phyloP scores from a whole-genome alignment of 257 asterid species.

The Plantago major region DNA sequence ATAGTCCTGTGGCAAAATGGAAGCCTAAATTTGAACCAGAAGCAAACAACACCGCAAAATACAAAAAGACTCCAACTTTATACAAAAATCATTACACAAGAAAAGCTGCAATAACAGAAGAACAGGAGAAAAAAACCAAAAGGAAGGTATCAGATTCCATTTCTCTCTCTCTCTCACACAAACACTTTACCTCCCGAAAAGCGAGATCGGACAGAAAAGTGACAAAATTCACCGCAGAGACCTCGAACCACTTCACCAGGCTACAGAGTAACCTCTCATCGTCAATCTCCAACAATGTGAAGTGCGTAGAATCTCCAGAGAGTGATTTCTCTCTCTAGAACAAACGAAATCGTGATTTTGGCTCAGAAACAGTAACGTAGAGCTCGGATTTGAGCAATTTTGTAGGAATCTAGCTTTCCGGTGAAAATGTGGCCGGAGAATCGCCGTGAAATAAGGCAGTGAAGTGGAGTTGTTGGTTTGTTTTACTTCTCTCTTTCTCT shows the following conservation, averaged over 20 bases:
- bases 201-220: slow-evolving; percentile 47
- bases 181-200: slow-evolving; percentile 36
- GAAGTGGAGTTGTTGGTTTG: slow-evolving; percentile 16
- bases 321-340: not conserved
- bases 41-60: slow-evolving; percentile 18
- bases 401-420: slow-evolving; percentile 21
- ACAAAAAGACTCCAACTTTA: slow-evolving; percentile 23
- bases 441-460: slow-evolving; percentile 24
- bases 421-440: slow-evolving; percentile 35
- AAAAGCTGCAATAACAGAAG: slow-evolving; percentile 28
- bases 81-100: slow-evolving; percentile 1
- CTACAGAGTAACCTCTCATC: slow-evolving; percentile 7
- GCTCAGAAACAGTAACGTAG: slow-evolving; percentile 7
- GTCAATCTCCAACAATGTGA: slow-evolving; percentile 23
- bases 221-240: slow-evolving; percentile 24
- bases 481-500: slow-evolving; percentile 19
- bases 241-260: slow-evolving; percentile 16
- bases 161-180: not conserved
- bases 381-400: slow-evolving; percentile 1
- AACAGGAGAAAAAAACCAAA: slow-evolving; percentile 24
- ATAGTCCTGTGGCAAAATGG: slow-evolving; percentile 18
- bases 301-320: slow-evolving; percentile 2
- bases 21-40: slow-evolving; percentile 17
- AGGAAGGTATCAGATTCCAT: slow-evolving; percentile 29
- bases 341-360: slow-evolving; percentile 11